phyloP scores from a whole-genome alignment of 441 rosid genomes.

The Mallotus japonicus region DNA sequence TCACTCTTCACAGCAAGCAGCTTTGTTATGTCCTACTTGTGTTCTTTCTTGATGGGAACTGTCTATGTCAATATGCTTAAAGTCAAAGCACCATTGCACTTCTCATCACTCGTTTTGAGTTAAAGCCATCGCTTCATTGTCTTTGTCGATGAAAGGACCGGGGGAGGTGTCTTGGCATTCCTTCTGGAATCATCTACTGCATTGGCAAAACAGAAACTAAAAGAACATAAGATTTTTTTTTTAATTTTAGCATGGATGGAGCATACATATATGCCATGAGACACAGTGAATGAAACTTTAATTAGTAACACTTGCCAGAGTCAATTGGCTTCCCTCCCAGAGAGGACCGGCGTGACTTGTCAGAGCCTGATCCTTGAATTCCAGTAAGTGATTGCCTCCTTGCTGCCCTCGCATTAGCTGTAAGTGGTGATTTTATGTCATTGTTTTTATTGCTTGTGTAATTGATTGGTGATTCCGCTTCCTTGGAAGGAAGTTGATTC shows the following conservation, averaged over 20 bases:
- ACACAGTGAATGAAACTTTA: background rate
- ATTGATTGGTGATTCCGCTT: conserved; percentile 41
- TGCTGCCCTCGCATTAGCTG: conserved; percentile 45
- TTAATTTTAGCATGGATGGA: background rate
- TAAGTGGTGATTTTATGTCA: conserved; percentile 42
- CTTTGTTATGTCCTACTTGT: background rate
- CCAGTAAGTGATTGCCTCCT: conserved; percentile 86
- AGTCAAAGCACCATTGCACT: conserved; percentile 37
- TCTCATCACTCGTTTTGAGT: background rate
- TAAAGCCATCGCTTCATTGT: conserved; percentile 14
- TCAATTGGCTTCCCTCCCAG: conserved; percentile 66
- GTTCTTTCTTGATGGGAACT: background rate
- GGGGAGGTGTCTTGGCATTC: conserved; percentile 82
- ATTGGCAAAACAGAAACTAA: conserved; percentile 21
- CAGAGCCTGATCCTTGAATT: conserved; percentile 36
- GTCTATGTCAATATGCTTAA: conserved; percentile 37
- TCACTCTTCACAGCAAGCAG: background rate
- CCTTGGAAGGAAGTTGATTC: conserved; percentile 39
- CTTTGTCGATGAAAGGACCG: conserved; percentile 34
- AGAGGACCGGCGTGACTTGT: conserved; percentile 67
- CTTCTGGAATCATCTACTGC: conserved; percentile 41
- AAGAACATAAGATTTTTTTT: conserved; percentile 9
- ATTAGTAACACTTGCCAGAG: conserved; percentile 37
- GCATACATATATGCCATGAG: background rate
- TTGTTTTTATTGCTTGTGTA: conserved; percentile 25